Percentiles rank a stretch among this genome's conserved stretches.
These are phyloP conservation scores for Jaminaea rosea DNA, from an alignment of 1,284 basidiomycete species.

Conservation along the genomic window DNA sequence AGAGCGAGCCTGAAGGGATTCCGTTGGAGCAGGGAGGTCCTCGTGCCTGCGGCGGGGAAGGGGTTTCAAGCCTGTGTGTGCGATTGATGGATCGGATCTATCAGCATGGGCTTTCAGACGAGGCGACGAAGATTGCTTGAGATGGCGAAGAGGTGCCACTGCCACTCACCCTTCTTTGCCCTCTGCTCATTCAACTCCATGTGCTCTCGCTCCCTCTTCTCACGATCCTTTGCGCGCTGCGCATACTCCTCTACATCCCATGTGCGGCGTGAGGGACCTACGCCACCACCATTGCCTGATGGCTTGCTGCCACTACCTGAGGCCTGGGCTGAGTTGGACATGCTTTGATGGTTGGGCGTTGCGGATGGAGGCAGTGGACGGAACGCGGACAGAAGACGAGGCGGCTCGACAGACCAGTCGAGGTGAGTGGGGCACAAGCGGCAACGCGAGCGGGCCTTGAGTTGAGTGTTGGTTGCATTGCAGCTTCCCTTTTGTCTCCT, in stretches of 20 bases:
- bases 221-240: constrained; percentile 29
- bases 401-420: too few species aligned
- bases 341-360: too few species aligned
- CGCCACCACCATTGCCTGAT: constrained; percentile 15
- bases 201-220: constrained; percentile 32
- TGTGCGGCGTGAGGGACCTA: constrained; percentile 32
- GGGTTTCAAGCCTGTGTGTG: constrained; percentile 23
- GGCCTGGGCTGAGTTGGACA: too few species aligned
- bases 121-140: background rate
- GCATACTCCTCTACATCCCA: constrained; percentile 40
- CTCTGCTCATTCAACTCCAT: constrained; percentile 32
- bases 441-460: too few species aligned
- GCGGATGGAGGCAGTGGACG: too few species aligned
- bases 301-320: too few species aligned
- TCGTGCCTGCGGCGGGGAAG: constrained; percentile 20
- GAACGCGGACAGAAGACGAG: too few species aligned
- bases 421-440: too few species aligned
- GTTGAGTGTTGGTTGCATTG: too few species aligned
- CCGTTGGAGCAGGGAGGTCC: constrained; percentile 34
- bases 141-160: background rate
- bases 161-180: constrained; percentile 12
- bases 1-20: constrained; percentile 27
- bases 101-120: too few species aligned
- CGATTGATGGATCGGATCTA: too few species aligned
- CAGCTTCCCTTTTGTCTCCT: too few species aligned